phyloP scores from a whole-genome alignment of 768 basidiomycete genomes.

The Tylopilus sp. region DNA sequence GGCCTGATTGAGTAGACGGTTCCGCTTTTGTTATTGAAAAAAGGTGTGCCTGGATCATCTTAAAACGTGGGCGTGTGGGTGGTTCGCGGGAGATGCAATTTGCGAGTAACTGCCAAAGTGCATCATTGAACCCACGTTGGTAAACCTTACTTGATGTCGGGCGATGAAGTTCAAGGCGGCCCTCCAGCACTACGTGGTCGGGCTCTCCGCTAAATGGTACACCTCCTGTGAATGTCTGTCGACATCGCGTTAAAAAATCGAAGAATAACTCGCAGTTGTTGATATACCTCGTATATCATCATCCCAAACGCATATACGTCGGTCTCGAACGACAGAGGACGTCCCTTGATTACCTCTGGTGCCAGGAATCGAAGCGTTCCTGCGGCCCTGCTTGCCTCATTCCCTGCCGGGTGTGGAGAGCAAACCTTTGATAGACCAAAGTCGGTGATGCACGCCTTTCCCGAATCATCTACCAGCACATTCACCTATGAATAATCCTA shows the following conservation, averaged over 20 bases:
- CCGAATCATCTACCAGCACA: slow-evolving; percentile 31
- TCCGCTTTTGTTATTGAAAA: not conserved
- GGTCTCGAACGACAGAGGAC: slow-evolving; percentile 14
- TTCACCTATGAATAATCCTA: slow-evolving; percentile 24
- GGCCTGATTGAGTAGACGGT: no score
- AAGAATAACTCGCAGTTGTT: not conserved
- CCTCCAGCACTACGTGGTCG: not conserved
- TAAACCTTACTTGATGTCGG: not conserved
- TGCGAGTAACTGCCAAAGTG: slow-evolving; percentile 2
- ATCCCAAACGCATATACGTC: slow-evolving; percentile 34
- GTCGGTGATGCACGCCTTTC: slow-evolving; percentile 32
- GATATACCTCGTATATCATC: slow-evolving; percentile 28
- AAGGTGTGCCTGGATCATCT: not conserved
- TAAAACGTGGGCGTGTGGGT: slow-evolving; percentile 1
- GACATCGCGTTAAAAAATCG: not conserved
- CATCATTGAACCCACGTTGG: slow-evolving; percentile 1
- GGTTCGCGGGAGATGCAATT: slow-evolving; percentile 2
- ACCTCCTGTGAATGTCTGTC: slow-evolving; percentile 6
- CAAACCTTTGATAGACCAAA: slow-evolving; percentile 33
- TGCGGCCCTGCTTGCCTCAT: slow-evolving; percentile 16
- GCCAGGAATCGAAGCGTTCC: slow-evolving; percentile 33
- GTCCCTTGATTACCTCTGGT: slow-evolving; percentile 20
- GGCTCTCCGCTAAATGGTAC: slow-evolving; percentile 5
- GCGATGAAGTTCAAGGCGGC: not conserved
- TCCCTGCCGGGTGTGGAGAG: slow-evolving; percentile 12